phyloP scores from a whole-genome alignment of 2,329 filamentous ascomycete species.

The Botrytis fabae region DNA sequence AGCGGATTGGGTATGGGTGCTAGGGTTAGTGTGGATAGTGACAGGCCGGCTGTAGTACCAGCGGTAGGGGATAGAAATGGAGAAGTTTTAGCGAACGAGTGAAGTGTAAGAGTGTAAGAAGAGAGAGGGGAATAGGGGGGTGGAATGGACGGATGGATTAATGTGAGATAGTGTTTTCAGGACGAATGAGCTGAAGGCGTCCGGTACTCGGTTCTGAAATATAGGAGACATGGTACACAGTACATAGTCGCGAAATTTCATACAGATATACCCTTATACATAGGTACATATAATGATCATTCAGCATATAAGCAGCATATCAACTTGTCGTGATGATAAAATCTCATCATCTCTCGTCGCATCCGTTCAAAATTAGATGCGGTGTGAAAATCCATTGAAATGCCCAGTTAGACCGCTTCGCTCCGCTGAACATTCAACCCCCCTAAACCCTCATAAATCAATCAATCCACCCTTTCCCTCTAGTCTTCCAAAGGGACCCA shows the following conservation, averaged over 20 bases:
- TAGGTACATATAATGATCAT: neutral
- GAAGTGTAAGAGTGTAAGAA: neutral
- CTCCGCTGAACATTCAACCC: neutral
- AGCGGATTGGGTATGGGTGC: neutral
- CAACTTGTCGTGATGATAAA: neutral
- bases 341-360: fast-evolving
- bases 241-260: neutral
- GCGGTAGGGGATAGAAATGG: neutral
- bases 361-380: neutral
- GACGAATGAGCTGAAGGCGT: neutral
- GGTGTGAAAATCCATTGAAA: neutral
- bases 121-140: no score
- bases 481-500: fast-evolving
- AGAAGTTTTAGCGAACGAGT: neutral
- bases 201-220: neutral
- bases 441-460: neutral
- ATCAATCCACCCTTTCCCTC: neutral
- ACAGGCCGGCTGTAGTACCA: neutral
- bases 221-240: neutral
- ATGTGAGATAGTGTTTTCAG: neutral
- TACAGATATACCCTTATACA: neutral
- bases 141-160: neutral
- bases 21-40: neutral
- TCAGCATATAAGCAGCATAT: neutral
- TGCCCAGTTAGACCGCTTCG: neutral